These are phyloP conservation scores for Phlebopus sp. DNA, from an alignment of 1,284 basidiomycete genomes.

Conservation along the genomic window DNA sequence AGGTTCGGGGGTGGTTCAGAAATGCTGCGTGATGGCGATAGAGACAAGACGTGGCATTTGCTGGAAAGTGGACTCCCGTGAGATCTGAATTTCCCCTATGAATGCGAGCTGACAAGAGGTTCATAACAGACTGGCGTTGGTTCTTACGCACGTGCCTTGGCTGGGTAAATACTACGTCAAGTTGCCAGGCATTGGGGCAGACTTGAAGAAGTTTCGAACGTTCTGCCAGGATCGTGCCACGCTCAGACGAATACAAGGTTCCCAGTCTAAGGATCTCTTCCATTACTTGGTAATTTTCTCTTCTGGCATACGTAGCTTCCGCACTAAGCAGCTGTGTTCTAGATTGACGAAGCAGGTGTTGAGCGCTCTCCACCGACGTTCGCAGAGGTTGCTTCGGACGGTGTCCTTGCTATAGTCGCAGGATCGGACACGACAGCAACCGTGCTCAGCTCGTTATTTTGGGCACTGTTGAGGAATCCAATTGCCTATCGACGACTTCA, in stretches of 20 bases:
- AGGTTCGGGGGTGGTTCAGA: slow-evolving; percentile 51
- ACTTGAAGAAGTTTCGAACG: slow-evolving; percentile 31
- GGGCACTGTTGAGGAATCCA: slow-evolving; percentile 45
- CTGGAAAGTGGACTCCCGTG: slow-evolving; percentile 39
- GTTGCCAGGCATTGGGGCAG: slow-evolving; percentile 31
- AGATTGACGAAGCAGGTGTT: slow-evolving; percentile 47
- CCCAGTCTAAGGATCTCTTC: slow-evolving; percentile 46
- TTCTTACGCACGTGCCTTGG: slow-evolving; percentile 46
- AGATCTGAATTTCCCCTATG: slow-evolving; percentile 12
- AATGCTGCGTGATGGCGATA: slow-evolving; percentile 42
- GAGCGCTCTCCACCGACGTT: slow-evolving; percentile 39
- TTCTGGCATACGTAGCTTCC: not conserved
- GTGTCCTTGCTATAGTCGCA: slow-evolving; percentile 50
- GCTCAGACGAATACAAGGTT: slow-evolving; percentile 33
- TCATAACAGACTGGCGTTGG: slow-evolving; percentile 30
- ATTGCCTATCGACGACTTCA: slow-evolving; percentile 43
- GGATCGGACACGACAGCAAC: slow-evolving; percentile 57
- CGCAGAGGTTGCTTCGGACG: slow-evolving; percentile 42
- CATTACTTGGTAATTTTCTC: slow-evolving; percentile 20
- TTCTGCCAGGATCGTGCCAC: slow-evolving; percentile 34
- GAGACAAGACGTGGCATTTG: slow-evolving; percentile 34
- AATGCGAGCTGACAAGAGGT: slow-evolving; percentile 4
- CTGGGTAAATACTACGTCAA: slow-evolving; percentile 29
- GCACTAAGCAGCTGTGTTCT: slow-evolving; percentile 8
- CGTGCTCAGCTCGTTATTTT: slow-evolving; percentile 44